Base-by-base conservation (phyloP, 1,284 basidiomycete species). In the Heterobasidion occidentale region DNA sequence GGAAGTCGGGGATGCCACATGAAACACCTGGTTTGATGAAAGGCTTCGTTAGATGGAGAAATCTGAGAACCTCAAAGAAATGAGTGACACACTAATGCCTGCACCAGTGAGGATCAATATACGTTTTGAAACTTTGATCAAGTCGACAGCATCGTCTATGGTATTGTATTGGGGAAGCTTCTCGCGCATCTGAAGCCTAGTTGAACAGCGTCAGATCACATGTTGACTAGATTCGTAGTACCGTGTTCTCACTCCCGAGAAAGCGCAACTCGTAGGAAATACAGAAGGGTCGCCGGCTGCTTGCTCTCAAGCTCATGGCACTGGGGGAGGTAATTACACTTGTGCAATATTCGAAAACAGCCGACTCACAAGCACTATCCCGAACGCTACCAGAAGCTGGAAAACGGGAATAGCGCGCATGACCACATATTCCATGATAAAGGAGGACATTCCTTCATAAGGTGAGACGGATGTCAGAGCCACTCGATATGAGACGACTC, bases 61-160 rank as follows among this genome's bases (percentile, higher is more conserved):
- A 12, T 12, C 11, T 42, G 38, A n/a, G n/a, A 5, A 42, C n/a
- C 5, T 12, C n/a, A 54, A 47, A 56, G 51, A 52, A 36, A 36
- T 35, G 20, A 50, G 54, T 44, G 19, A 70, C 77, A 58, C 61
- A 80, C 88, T 94, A 63, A 92, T 95, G 51, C 94, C 96, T 50
- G 96, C 96, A 46, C 96, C 96, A 36, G 92, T 92, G 12, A 99
- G 79, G 33, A 99, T 83, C 52, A 99, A 73, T 56, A 98, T 94
- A 36, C 83, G 80, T 54, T 83, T 79, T 1, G 91, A 82, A 4
- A 71, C 74, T 8, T 71, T 71, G 51, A 99, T 86, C 9, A 98
- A 80, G 12, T 78, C 68, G 34, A 96, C 75, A 3, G 87, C 95
- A 65, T 98, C 93, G 46, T 84, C 77, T 51, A 96, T 75, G 1